Base-by-base conservation (phyloP, 176 grass and related monocot genomes). In the Pontederia paniculata region DNA sequence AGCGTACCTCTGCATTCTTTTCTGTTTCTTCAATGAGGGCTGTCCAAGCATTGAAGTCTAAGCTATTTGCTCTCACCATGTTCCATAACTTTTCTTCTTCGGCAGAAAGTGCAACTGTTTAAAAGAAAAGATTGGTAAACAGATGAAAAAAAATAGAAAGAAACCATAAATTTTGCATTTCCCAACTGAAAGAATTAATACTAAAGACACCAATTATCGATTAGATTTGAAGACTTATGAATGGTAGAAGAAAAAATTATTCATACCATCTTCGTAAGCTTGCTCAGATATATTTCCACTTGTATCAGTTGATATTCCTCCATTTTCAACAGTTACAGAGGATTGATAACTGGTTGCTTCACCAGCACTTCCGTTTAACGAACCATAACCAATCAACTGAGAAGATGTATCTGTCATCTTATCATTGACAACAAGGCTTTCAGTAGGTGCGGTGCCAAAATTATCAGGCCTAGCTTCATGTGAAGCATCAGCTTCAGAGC, bases 41-140 rank as follows among this genome's bases (percentile, higher is more conserved):
- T 5, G 75, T 91, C 93, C 93, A 98, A 16, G 83, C 70, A 91
- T 98, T 84, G 66, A 98, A 98, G 47, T 98, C 86, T 15, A 91
- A 57, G 48, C 69, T 88, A 69, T 98, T 87, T 0, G 63, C 66
- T 4, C 65, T 79, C 54, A 98, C 83, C 2, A 84, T 66, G 62
- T 60, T 72, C 93, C 93, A 98, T 48, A 98, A 73, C 25, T 86
- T 98, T 66, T 82, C 93, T 62, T 98, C 93, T 77, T 98, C 93
- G 0, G 84, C 77, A 17, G 93, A 88, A 75, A 74, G 77, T 10
- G 80, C 77, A 7, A 72, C 93, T 98, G 67, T 71, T 23, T 42
- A 21, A 75, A 21, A 70, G 9, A 60, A 43, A 77, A 28, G 65
- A 69, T 23, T 23, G 50, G 3, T 11, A 63, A 54, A 10, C 14